phyloP scores from a whole-genome alignment of 305 asterid species.

The Rubia peregrina region DNA sequence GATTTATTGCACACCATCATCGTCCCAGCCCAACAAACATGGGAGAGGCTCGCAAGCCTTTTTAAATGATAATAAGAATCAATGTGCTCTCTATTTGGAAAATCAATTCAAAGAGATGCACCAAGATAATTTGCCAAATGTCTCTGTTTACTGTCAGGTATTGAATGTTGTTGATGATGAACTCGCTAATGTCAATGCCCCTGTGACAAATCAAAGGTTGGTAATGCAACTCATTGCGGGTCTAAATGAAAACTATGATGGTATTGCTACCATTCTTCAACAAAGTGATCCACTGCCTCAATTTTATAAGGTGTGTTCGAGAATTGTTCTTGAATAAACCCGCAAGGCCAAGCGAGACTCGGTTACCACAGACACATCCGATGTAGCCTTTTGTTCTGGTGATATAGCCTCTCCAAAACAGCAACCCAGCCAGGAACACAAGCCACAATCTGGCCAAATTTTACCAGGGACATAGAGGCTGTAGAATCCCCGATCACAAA shows the following conservation, averaged over 20 bases:
- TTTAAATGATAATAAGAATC: too few relatives aligned
- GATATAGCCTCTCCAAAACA: not conserved
- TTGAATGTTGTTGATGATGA: not conserved
- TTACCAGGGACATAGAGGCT: too few relatives aligned
- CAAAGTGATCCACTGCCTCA: slow-evolving; percentile 17
- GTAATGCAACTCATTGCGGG: not conserved
- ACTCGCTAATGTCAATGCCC: not conserved
- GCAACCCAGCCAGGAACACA: not conserved
- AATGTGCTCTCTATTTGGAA: not conserved
- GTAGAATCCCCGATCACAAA: not conserved
- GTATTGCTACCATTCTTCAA: slow-evolving; percentile 15
- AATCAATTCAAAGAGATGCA: not conserved
- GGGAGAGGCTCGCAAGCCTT: too few relatives aligned
- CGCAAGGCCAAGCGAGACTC: not conserved
- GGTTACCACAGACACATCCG: not conserved
- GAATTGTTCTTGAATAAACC: slow-evolving; percentile 14
- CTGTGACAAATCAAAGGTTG: not conserved
- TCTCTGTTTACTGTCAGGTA: not conserved
- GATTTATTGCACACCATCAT: too few relatives aligned
- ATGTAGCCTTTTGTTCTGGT: not conserved
- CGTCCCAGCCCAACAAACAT: too few relatives aligned
- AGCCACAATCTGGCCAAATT: not conserved
- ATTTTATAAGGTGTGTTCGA: slow-evolving; percentile 21
- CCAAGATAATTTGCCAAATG: not conserved
- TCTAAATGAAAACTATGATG: not conserved